Evolutionary conservation across 1,284 basidiomycete genomes (phyloP), one percentile per base, ranked within the genome.

Genomic region (Ceratobasidium sp.): DNA sequence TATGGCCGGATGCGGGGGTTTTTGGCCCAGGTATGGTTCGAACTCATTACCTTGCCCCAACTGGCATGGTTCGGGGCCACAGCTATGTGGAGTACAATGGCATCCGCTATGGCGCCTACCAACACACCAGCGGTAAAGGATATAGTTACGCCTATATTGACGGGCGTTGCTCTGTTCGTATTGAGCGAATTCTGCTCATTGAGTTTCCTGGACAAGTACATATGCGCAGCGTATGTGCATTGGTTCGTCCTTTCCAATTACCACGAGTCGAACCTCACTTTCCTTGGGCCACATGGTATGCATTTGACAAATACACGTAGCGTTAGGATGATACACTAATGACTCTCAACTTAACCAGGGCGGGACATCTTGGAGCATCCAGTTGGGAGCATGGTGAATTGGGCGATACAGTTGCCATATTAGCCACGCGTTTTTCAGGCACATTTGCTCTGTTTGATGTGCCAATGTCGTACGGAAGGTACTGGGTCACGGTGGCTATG

Each of bases 11-110:
- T 41, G 63, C 63, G 4, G 63, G 63, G 21, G 54, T 66, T 38
- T 66, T 66, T 54, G 62, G 63, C 14, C 63, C 49, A 41, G 35
- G 49, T 7, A 54, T 52, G 47, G 7, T 43, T 26, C 32, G n/a
- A 9, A n/a, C 38, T 9, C 49, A 43, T n/a, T 64, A 66, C 28
- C 35, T 66, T 7, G 47, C 63, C 1, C 63, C 63, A n/a, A 7
- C 38, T 14, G 63, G 63, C 1, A 54, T 54, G 47, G 63, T 54
- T 23, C 2, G 35, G 18, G 38, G 54, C 35, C 35, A 66, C 43
- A 66, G 63, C 63, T 66, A 66, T 54, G 63, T 66, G 13, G 63
- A 66, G 23, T 54, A 13, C 35, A 26, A 66, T 54, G 63, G 49
- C 2, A 43, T 66, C 6, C 63, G n/a, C 6, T 54, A 54, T 54